Conservation (phyloP, 176 grass and related monocot genomes). For the Poa pratensis region DNA sequence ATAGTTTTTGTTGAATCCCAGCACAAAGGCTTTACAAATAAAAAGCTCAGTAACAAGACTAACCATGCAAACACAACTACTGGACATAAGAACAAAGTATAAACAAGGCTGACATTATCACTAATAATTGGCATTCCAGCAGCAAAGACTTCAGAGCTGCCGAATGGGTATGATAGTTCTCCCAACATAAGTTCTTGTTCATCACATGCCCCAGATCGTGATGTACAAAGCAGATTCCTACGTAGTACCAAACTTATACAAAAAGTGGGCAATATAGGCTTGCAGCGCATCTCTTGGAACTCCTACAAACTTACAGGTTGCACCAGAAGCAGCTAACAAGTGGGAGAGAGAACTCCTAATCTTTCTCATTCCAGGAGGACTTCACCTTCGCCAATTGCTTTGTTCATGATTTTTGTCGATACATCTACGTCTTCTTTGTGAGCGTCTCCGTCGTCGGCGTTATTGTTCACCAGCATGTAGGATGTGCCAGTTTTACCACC, state of each 20-base stretch:
- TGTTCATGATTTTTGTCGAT: conserved; percentile 59
- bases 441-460: not conserved
- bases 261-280: conserved; percentile 43
- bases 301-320: conserved; percentile 62
- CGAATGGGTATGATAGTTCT: conserved; percentile 48
- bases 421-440: conserved; percentile 39
- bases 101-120: conserved; percentile 3
- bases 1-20: not conserved
- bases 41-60: not conserved
- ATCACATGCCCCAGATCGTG: conserved; percentile 38
- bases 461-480: not conserved
- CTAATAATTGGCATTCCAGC: conserved; percentile 45
- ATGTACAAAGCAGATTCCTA: conserved; percentile 42
- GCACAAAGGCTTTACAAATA: not conserved
- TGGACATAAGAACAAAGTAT: not conserved
- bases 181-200: conserved; percentile 34
- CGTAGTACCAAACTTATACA: conserved; percentile 36
- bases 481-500: conserved; percentile 19
- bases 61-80: not conserved
- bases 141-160: conserved; percentile 53
- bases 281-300: conserved; percentile 36
- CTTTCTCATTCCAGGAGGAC: conserved; percentile 60
- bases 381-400: conserved; percentile 52
- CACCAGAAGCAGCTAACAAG: conserved; percentile 31
- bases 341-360: conserved; percentile 1